These are phyloP conservation scores for Sophora flavescens DNA, from an alignment of 306 rosid genomes.

Conservation along the genomic window DNA sequence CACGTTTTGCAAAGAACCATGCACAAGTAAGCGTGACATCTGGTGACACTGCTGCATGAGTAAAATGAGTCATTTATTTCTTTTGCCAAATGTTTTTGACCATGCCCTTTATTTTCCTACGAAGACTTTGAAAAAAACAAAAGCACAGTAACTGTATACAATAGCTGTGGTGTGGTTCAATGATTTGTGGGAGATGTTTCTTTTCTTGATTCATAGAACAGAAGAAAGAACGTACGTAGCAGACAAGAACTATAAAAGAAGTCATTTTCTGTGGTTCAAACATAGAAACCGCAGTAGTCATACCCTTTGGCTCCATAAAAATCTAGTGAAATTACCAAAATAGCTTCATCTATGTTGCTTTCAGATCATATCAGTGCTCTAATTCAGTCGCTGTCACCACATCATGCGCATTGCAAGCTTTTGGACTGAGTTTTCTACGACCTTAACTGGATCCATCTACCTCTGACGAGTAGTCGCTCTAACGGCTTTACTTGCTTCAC, in stretches of 20 bases:
- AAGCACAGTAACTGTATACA: background rate
- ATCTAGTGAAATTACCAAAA: slow-evolving; percentile 14
- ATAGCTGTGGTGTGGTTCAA: slow-evolving; percentile 32
- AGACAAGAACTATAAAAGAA: slow-evolving; percentile 38
- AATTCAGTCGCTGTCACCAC: slow-evolving; percentile 32
- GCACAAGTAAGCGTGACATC: slow-evolving; percentile 37
- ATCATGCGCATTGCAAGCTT: slow-evolving; percentile 47
- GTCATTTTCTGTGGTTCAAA: slow-evolving; percentile 48
- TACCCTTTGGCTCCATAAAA: slow-evolving; percentile 34
- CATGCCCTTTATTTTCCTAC: background rate
- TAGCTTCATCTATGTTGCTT: slow-evolving; percentile 33
- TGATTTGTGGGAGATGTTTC: slow-evolving; percentile 47
- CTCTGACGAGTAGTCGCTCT: background rate
- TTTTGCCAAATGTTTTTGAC: slow-evolving; percentile 41
- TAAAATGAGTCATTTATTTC: slow-evolving; percentile 39
- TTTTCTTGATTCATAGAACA: slow-evolving; percentile 38
- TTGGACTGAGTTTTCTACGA: background rate
- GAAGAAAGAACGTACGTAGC: background rate
- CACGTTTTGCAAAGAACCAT: slow-evolving; percentile 45
- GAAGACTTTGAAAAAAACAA: slow-evolving; percentile 46
- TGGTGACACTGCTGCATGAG: slow-evolving; percentile 38
- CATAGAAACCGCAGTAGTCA: slow-evolving; percentile 36
- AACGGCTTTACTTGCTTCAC: background rate
- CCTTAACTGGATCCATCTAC: slow-evolving; percentile 25
- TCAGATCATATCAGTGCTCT: slow-evolving; percentile 42